Percentiles rank a stretch among this genome's conserved stretches.
phyloP scores from a whole-genome alignment of 345 rosid genomes.

The Aquilaria sinensis region DNA sequence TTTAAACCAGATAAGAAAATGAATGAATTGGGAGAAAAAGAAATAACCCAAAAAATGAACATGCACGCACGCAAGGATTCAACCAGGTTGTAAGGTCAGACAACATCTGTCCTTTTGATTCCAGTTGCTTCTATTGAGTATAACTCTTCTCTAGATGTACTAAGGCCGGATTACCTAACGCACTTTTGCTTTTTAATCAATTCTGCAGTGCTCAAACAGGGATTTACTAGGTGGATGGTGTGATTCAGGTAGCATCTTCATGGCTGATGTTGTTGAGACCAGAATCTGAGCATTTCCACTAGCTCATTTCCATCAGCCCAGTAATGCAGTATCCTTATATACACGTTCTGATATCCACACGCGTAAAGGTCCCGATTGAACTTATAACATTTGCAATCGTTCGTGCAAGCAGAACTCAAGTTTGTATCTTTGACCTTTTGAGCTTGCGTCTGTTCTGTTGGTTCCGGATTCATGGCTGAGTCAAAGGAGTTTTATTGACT shows the following conservation, averaged over 20 bases:
- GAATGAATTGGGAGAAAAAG: no score
- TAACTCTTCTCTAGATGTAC: background rate
- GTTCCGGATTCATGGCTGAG: background rate
- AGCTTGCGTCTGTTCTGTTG: background rate
- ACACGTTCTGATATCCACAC: background rate
- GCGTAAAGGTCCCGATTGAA: conserved; percentile 5
- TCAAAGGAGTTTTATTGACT: no score
- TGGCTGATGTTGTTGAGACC: conserved; percentile 37
- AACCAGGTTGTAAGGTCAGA: no score
- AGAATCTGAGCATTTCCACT: conserved; percentile 1
- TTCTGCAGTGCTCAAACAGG: conserved; percentile 44
- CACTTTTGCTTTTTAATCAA: conserved; percentile 9
- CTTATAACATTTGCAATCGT: background rate
- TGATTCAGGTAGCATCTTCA: conserved; percentile 57
- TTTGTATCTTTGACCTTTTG: no score
- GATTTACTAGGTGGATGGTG: conserved; percentile 70
- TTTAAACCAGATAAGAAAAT: no score
- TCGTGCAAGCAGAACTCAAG: conserved; percentile 5
- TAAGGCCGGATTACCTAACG: no score
- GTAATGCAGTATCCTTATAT: conserved; percentile 3
- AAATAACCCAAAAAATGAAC: no score
- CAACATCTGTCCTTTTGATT: no score
- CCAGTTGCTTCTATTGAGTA: background rate
- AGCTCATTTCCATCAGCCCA: background rate
- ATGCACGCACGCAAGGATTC: no score